Evolutionary conservation across 2,329 filamentous ascomycete genomes (phyloP).

Genomic region (Ophiostoma quercus): DNA sequence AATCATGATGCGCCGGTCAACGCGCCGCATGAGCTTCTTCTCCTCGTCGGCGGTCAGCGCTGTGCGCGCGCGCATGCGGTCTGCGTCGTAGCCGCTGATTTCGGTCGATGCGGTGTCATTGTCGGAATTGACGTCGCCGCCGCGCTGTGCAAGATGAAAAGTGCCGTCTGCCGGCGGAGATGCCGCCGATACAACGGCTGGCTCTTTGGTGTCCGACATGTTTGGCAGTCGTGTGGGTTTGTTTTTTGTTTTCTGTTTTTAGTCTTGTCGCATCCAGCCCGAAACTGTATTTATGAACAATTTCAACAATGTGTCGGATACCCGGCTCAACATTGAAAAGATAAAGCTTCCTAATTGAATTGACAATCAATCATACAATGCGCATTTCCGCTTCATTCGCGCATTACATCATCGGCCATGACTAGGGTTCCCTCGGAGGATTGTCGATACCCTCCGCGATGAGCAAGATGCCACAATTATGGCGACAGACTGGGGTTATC

Average conservation of each 20-base stretch:
- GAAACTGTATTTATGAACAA: neutral
- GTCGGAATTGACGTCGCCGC: constrained; percentile 22
- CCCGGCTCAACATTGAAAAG: neutral
- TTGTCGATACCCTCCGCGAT: constrained; percentile 25
- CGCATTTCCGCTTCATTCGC: neutral
- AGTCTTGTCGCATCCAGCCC: neutral
- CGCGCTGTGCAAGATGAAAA: constrained; percentile 20
- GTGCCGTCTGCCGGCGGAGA: neutral
- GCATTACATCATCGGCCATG: neutral
- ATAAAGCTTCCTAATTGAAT: constrained; percentile 16
- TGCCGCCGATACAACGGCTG: neutral
- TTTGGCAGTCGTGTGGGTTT: neutral
- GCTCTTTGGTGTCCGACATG: constrained; percentile 9
- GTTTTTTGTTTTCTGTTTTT: too few species aligned
- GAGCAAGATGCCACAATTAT: constrained; percentile 24
- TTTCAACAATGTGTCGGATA: neutral
- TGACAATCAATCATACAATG: constrained; percentile 25
- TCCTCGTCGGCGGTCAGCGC: constrained; percentile 37
- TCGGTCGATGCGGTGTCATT: constrained; percentile 1
- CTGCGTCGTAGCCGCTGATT: constrained; percentile 32
- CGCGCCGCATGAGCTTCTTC: constrained; percentile 40
- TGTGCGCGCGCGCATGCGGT: constrained; percentile 36
- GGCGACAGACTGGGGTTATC: constrained; percentile 15
- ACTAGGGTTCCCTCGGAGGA: constrained; percentile 18
- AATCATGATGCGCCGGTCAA: constrained; percentile 42